phyloP scores from a whole-genome alignment of 1,284 basidiomycete genomes.

The Waitea zeae region DNA sequence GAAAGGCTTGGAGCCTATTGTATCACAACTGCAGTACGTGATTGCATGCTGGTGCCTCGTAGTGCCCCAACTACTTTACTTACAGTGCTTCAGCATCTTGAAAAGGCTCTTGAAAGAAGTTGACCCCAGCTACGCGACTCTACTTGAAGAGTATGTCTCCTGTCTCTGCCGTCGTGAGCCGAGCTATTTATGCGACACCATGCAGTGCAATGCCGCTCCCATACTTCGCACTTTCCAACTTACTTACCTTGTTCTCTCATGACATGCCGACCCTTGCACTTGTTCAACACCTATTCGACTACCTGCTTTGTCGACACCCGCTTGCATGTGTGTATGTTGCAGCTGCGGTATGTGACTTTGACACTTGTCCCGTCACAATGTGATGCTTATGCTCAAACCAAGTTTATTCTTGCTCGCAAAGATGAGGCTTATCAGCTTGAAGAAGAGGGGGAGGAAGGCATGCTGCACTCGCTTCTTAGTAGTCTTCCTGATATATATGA shows the following conservation, averaged over 20 bases:
- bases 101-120: slow-evolving; percentile 36
- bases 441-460: slow-evolving; percentile 56
- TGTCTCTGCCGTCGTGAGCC: not conserved
- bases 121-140: slow-evolving; percentile 52
- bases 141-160: slow-evolving; percentile 45
- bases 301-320: slow-evolving; percentile 69
- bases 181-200: not conserved
- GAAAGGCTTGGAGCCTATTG: slow-evolving; percentile 62
- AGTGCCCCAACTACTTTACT: too few species aligned
- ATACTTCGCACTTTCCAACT: slow-evolving; percentile 79
- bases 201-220: slow-evolving; percentile 46
- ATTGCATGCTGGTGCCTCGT: too few species aligned
- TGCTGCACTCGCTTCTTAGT: slow-evolving; percentile 73
- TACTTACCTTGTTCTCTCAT: slow-evolving; percentile 84
- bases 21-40: slow-evolving; percentile 65
- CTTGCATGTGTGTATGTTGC: slow-evolving; percentile 69
- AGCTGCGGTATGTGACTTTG: slow-evolving; percentile 49
- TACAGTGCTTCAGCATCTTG: not conserved
- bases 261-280: slow-evolving; percentile 73
- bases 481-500: slow-evolving; percentile 49
- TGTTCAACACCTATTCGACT: slow-evolving; percentile 83
- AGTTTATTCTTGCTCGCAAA: slow-evolving; percentile 38
- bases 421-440: slow-evolving; percentile 35
- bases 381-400: not conserved
- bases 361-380: too few species aligned